Base-by-base conservation (phyloP, 148 eudicot species). In the Euryodendron excelsum region DNA sequence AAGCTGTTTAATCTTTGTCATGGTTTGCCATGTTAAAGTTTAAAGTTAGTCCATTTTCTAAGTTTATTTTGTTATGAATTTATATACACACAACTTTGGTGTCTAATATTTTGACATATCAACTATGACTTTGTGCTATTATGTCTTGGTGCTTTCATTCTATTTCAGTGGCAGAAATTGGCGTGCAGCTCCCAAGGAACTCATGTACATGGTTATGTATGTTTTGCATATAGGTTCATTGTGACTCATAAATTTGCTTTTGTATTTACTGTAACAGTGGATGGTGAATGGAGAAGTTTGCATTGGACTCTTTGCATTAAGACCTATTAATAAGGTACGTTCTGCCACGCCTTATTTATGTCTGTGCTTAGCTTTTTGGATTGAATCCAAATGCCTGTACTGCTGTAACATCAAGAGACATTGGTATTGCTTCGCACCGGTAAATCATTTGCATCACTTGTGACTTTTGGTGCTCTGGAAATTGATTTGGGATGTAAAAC, bases 201-300 rank as follows among this genome's bases (percentile, higher is more conserved):
- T 28, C 30, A 5, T 30, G 17, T 78, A 3, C 4, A 52, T 36
- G 23, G 14, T 48, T 25, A 55, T 58, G 39, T 41, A 41, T 41
- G 8, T 41, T 41, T 41, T 41, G 45, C 45, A 41, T 41, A 41
- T 2, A 41, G 45, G 0, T 5, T 41, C 9, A 5, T 41, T 41
- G 45, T 41, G 27, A 34, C 21, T 50, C 41, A 50, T 61, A 36
- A 27, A 23, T 63, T 23, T 76, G 33, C 45, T 58, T 70, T 30
- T 69, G 52, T 48, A 41, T 77, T 27, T 82, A 68, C 75, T 78
- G 74, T 76, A 80, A 80, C 94, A 95, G 99, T 96, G 99, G 99
- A 94, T 96, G 85, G 99, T 96, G 65, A 93, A 96, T 86, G 99
- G 99, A 78, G 99, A 96, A 82, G 94, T 96, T 76, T 96, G 98